These are phyloP conservation scores for Aplosporella prunicola DNA, from an alignment of 2,329 filamentous ascomycete species.

Conservation along the genomic window DNA sequence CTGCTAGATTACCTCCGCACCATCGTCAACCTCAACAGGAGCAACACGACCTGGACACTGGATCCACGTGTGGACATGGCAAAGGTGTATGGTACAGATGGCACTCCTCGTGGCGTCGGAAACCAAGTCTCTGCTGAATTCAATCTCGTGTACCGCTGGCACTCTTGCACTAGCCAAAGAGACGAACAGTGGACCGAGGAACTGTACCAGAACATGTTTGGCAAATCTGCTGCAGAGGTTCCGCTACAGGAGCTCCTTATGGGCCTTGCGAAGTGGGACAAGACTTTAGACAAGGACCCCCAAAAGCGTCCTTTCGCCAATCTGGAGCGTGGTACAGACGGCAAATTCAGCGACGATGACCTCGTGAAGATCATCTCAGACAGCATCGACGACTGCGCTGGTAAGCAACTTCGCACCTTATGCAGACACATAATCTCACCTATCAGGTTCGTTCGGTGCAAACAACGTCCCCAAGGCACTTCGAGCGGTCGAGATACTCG, in stretches of 20 bases:
- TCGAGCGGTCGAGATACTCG: slow-evolving; percentile 66
- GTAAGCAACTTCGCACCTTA: background rate
- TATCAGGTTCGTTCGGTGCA: slow-evolving; percentile 37
- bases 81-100: slow-evolving; percentile 43
- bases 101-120: slow-evolving; percentile 61
- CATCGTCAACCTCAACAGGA: slow-evolving; percentile 61
- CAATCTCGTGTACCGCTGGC: slow-evolving; percentile 80
- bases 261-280: slow-evolving; percentile 53
- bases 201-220: slow-evolving; percentile 16
- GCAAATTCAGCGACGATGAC: slow-evolving; percentile 64
- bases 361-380: slow-evolving; percentile 58
- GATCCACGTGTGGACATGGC: slow-evolving; percentile 63
- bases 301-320: slow-evolving; percentile 57
- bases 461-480: slow-evolving; percentile 65
- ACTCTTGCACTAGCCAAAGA: slow-evolving; percentile 62
- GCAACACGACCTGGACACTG: slow-evolving; percentile 68
- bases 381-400: slow-evolving; percentile 53
- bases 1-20: slow-evolving; percentile 71
- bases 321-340: slow-evolving; percentile 54
- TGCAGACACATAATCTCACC: no score
- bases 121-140: slow-evolving; percentile 81
- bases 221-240: slow-evolving; percentile 46
- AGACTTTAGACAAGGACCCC: slow-evolving; percentile 53
- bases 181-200: slow-evolving; percentile 72
- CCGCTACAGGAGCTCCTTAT: slow-evolving; percentile 49